Evolutionary conservation across 2,329 filamentous ascomycete species (phyloP), one percentile per base, ranked within the genome.

Genomic region (Pseudopyricularia javanii): DNA sequence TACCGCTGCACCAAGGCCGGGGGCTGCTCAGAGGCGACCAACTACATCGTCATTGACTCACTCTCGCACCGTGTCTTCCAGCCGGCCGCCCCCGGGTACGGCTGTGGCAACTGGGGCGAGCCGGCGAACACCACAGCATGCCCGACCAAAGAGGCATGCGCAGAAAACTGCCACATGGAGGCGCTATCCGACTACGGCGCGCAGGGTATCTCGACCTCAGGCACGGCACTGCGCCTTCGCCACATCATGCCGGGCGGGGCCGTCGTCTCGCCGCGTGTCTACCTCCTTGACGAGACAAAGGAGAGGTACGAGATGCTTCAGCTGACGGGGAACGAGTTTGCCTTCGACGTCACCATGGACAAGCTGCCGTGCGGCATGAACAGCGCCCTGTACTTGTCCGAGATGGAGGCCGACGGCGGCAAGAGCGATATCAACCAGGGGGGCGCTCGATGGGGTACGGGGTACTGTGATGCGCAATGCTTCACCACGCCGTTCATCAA

Each of bases 391-490:
- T 83, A 84, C 68, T 74, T 84, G 35, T 71, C 76, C 28, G 69
- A 73, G 63, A 74, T 74, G 71, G 73, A 78, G 11, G 68, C 71
- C 7, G 78, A 83, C 59, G 85, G 84, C 58, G 83, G 81, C 32
- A 56, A 72, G 59, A 78, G 74, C 60, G 61, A 70, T 0, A 70
- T 65, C 52, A 81, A 79, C 66, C 71, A 73, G 53, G 80, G 74
- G 26, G 81, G 82, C 54, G 78, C 81, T 3, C 68, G 71, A 51
- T 80, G 79, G 55, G 81, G 81, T 40, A 80, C 77, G 2, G 82
- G 82, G 4, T 84, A 85, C 66, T 85, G 81, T 52, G 78, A 82
- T 59, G 74, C 78, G 1, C 78, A 82, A 63, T 82, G 78, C 61
- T 72, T 68, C 37, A 76, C 76, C 51, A 62, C 40, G 24, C 64